Evolutionary conservation across 2,329 filamentous ascomycete genomes (phyloP).

Genomic region (Phialophora expanda): DNA sequence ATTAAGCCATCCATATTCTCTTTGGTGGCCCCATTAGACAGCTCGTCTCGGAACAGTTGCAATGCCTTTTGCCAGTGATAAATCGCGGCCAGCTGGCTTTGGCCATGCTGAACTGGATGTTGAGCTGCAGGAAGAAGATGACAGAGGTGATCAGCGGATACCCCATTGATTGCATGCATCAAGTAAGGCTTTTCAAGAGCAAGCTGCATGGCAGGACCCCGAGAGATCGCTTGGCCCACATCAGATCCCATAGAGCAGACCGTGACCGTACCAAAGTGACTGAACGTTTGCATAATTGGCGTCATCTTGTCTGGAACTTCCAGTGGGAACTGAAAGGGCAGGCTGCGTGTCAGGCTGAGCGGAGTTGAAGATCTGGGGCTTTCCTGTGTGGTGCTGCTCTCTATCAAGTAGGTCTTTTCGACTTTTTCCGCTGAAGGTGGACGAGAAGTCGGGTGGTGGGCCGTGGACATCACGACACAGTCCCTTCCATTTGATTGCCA

Average conservation of each 20-base stretch:
- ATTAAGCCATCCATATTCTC: conserved; percentile 49
- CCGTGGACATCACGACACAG: conserved; percentile 10
- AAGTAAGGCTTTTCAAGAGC: conserved; percentile 44
- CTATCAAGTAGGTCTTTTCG: not conserved
- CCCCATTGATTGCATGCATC: conserved; percentile 47
- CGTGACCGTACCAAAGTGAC: conserved; percentile 30
- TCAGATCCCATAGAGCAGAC: conserved; percentile 25
- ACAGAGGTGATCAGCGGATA: conserved; percentile 44
- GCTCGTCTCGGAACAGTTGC: conserved; percentile 44
- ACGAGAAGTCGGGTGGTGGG: not conserved
- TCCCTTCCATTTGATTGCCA: not conserved
- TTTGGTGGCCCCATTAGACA: conserved; percentile 39
- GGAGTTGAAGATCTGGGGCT: conserved; percentile 1
- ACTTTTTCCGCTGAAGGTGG: not conserved
- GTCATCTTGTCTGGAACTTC: conserved; percentile 24
- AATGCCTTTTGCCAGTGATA: conserved; percentile 50
- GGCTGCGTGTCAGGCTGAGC: conserved; percentile 5
- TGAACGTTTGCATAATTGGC: conserved; percentile 24
- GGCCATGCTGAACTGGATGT: conserved; percentile 40
- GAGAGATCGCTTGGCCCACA: conserved; percentile 26
- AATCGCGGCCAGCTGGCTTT: conserved; percentile 38
- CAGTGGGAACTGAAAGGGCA: not conserved
- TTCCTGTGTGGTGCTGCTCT: not conserved
- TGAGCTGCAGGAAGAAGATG: conserved; percentile 39
- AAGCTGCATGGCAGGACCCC: conserved; percentile 2